Base-by-base conservation (phyloP, 2,329 filamentous ascomycete species). In the Stenocarpella maydis region DNA sequence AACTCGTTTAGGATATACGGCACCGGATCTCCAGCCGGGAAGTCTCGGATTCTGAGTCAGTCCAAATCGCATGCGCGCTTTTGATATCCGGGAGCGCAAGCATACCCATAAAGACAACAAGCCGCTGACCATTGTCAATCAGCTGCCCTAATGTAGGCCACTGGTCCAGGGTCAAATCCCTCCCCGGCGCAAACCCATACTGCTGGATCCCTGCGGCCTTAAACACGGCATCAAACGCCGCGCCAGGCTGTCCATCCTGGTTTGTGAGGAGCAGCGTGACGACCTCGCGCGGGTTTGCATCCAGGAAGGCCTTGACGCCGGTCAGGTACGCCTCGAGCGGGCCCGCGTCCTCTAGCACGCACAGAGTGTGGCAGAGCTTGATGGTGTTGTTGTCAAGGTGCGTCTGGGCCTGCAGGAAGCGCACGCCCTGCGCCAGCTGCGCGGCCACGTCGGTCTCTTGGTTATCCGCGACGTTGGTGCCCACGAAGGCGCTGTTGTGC, bases 111-210 rank as follows among this genome's bases (percentile, higher is more conserved):
- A 94, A 95, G 26, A 90, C 88, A 60, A 95, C 80, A 1, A 95
- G 82, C 17, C 92, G 85, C 12, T 86, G 91, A 55, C 85, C 84
- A 47, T 82, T 82, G 24, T 85, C 81, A 73, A 95, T 91, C 69
- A 95, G 79, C 24, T 86, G 78, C 73, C 89, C 85, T 15, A 95
- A 82, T 0, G 92, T 94, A 78, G 92, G 92, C 92, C 93, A 84
- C 73, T 85, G 85, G 58, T 86, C 75, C 45, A 84, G 74, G 12
- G 76, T 75, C 52, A 86, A 72, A 26, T 77, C 76, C 4, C 66
- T 72, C 9, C 82, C 77, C 0, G 90, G 86, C 1, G 80, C 80
- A 71, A 88, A 93, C 4, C 86, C 87, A 72, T 88, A 86, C n/a
- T 83, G 74, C 49, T 84, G 85, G 65, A 93, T 82, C 17, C 87